A percentile compares a stretch with the other conserved stretches of the same genome.
Evolutionary conservation across 2,329 filamentous ascomycete genomes (phyloP).

Genomic region (Penicillium frequentans): DNA sequence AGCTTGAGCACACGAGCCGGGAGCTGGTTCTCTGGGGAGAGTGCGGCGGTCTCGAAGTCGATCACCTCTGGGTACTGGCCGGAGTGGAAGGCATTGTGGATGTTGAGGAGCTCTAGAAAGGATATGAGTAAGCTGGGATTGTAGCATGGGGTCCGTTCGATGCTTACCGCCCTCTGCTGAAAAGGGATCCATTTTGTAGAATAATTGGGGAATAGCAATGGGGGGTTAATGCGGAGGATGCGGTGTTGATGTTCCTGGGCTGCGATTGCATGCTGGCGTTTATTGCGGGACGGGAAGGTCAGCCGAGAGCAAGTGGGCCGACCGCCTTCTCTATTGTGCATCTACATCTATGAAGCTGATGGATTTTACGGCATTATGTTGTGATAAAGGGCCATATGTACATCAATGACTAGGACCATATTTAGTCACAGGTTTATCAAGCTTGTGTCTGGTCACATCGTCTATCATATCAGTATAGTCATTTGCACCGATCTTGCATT

Average conservation of each 20-base stretch:
- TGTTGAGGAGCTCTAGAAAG: constrained; percentile 62
- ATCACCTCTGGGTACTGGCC: constrained; percentile 85
- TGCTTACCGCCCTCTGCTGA: constrained; percentile 61
- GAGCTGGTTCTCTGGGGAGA: constrained; percentile 75
- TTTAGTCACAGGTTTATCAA: no score
- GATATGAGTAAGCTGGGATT: constrained; percentile 9
- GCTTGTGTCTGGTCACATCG: no score
- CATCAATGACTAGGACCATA: no score
- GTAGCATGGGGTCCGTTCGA: background rate
- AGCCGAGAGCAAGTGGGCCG: constrained; percentile 20
- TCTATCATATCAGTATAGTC: no score
- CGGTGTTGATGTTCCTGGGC: constrained; percentile 20
- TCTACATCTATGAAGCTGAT: background rate
- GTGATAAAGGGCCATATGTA: no score
- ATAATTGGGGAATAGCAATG: constrained; percentile 9
- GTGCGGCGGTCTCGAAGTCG: constrained; percentile 77
- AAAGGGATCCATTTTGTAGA: constrained; percentile 60
- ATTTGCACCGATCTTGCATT: no score
- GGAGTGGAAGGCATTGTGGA: constrained; percentile 66
- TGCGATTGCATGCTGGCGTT: constrained; percentile 22
- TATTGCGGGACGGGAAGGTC: constrained; percentile 19
- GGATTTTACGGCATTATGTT: no score
- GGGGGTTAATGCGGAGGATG: constrained; percentile 9
- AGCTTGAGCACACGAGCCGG: constrained; percentile 76
- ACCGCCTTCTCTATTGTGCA: constrained; percentile 13